Evolutionary conservation across 768 basidiomycete species (phyloP), one percentile per base, ranked within the genome.

Genomic region (Gymnopilus junonius): DNA sequence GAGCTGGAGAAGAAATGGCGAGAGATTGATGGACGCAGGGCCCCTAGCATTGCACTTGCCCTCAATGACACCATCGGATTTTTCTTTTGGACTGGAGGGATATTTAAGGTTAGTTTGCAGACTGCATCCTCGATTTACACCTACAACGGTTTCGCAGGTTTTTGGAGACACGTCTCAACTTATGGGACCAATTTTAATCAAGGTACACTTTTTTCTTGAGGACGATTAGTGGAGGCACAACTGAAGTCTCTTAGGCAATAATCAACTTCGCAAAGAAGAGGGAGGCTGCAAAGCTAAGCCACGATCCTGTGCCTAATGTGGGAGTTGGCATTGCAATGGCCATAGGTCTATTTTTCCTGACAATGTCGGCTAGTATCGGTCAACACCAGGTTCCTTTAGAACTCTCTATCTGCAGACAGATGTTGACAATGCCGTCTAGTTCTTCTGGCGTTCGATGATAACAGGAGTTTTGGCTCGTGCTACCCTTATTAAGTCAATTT

Each of bases 401-500:
- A 20, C 40, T 17, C 4, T 54, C 15, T 17, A 21, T 40, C 14
- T 6, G 6, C 39, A 23, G 11, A 17, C 20, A 34, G 23, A 37
- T 58, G 55, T 59, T 60, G 61, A 58, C 11, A 32, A 64, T 11
- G 15, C 11, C 31, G 1, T 58, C 25, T 61, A 87, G 82, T 92
- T 89, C 76, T 91, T 92, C 78, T 88, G 87, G 82, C 80, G 86
- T 43, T 86, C 87, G 4, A 90, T 90, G 85, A 75, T 79, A 25
- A 84, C 86, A 0, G 91, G 92, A 25, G 83, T 89, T 3, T 76
- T 91, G 25, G 82, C 84, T 0, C 82, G 91, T 60, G 84, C 85
- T 0, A 85, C 90, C 11, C 78, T 94, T 27, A 91, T 90, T 54
- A 83, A 83, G 42, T 85, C 86, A 0, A 83, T 93, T 21, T 94